Evolutionary conservation across 257 asterid species (phyloP), one percentile per base, ranked within the genome.

Genomic region (Solanum chilense): DNA sequence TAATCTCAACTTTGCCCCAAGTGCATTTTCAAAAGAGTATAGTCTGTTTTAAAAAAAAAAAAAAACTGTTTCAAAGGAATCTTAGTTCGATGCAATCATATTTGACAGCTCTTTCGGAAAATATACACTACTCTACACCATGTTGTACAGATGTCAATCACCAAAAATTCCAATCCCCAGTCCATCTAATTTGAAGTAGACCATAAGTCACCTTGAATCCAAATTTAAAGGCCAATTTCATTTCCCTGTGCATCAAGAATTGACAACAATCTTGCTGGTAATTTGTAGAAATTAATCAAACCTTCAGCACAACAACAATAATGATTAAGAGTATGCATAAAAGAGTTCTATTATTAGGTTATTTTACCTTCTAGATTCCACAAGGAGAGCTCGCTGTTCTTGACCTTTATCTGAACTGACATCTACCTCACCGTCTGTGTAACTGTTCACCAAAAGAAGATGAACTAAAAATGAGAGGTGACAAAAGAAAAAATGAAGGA

Each of bases 281-380:
- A 80, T 6, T 80, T 47, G 14, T 29, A 47, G 68, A 20, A 80
- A 29, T 47, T 47, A 80, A 16, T 80, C 0, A 3, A 47, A 16
- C 44, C 33, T 1, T 45, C 64, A 45, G 39, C 84, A 78, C 64
- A 25, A 78, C 62, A 77, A 77, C 64, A 78, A 45, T 77, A 25
- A 80, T 6, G 7, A 49, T 47, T 25, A 66, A 41, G 56, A 45
- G 41, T 4, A 27, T 11, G 29, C 75, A n/a, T 62, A 42, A 20
- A 84, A 2, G 80, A 84, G 66, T 4, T 0, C 35, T 9, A 62
- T 15, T 29, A 39, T 80, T 56, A 75, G 25, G n/a, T 42, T 58
- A 78, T 56, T 83, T 76, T 86, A 95, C 99, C 99, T 96, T 89
- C 91, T 94, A 81, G 98, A 93, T 91, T 94, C 95, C 80, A 91